phyloP scores from a whole-genome alignment of 2,329 filamentous ascomycete genomes.

The Colletotrichum nymphaeae region DNA sequence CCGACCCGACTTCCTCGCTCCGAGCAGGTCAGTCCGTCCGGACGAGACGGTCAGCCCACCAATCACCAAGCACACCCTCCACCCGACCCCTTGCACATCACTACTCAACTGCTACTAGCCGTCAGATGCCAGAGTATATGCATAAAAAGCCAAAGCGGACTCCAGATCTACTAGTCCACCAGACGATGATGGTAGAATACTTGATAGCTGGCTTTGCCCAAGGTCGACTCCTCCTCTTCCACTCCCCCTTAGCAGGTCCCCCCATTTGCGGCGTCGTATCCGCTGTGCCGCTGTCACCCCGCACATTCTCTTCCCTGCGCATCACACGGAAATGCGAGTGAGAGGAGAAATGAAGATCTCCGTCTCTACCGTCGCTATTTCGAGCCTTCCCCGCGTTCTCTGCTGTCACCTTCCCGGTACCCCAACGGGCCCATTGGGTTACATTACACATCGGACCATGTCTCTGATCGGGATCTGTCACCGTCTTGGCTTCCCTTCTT shows the following conservation, averaged over 20 bases:
- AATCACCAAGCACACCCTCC: not conserved
- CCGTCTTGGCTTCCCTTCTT: constrained; percentile 18
- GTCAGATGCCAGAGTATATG: not conserved
- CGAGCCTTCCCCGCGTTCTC: not conserved
- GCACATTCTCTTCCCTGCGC: not conserved
- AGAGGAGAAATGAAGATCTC: constrained; percentile 4
- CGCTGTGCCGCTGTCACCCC: not conserved
- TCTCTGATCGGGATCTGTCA: not conserved
- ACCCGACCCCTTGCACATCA: constrained; percentile 1
- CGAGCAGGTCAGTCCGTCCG: not conserved
- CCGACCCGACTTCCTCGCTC: not conserved
- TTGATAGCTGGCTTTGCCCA: not conserved
- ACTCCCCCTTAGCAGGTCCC: not conserved
- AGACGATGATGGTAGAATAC: too few species aligned
- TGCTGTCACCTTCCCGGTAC: not conserved
- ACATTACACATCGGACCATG: not conserved
- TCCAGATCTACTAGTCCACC: not conserved
- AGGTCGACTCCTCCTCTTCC: not conserved
- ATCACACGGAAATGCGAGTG: not conserved
- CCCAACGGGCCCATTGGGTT: not conserved
- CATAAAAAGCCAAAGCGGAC: not conserved
- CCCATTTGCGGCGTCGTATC: not conserved
- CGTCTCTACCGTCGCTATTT: not conserved
- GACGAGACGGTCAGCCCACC: not conserved
- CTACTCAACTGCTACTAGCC: not conserved